phyloP scores from a whole-genome alignment of 2,329 filamentous ascomycete species.

The Thelonectria olida region DNA sequence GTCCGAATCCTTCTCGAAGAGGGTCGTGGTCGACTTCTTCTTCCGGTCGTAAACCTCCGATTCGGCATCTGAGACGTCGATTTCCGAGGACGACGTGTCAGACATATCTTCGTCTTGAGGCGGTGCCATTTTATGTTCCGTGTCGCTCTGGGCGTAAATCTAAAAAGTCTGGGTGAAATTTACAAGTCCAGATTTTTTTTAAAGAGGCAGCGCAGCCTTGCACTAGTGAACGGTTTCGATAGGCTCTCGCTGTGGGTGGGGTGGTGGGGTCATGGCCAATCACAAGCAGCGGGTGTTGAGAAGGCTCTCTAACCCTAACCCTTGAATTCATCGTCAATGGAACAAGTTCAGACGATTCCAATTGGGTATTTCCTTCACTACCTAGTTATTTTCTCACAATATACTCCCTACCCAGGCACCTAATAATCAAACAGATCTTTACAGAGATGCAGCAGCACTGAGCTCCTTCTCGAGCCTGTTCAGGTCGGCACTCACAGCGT shows the following conservation, averaged over 20 bases:
- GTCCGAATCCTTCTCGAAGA: conserved; percentile 77
- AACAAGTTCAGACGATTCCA: not conserved
- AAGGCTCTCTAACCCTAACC: conserved; percentile 37
- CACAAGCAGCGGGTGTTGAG: not conserved
- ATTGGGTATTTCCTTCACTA: conserved; percentile 5
- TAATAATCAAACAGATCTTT: not conserved
- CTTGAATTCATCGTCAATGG: conserved; percentile 6
- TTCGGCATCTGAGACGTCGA: conserved; percentile 39
- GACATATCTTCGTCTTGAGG: conserved; percentile 42
- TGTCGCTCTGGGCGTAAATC: conserved; percentile 22
- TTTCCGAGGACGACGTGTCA: conserved; percentile 42
- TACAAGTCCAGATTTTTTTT: conserved; percentile 43
- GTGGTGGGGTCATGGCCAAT: conserved; percentile 30
- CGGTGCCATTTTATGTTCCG: conserved; percentile 43
- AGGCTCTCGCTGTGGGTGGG: conserved; percentile 21
- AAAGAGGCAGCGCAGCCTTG: conserved; percentile 44
- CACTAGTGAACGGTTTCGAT: conserved; percentile 24
- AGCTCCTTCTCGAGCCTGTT: conserved; percentile 55
- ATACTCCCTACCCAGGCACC: too few species aligned
- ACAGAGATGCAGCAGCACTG: conserved; percentile 34
- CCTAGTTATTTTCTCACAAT: too few species aligned
- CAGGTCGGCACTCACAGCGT: conserved; percentile 74
- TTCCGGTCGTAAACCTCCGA: conserved; percentile 40
- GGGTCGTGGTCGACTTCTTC: conserved; percentile 42
- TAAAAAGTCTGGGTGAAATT: conserved; percentile 32